A percentile compares a stretch with the other conserved stretches of the same genome.
phyloP scores from a whole-genome alignment of 169 alveolate genomes.

The Cystoisospora suis region DNA sequence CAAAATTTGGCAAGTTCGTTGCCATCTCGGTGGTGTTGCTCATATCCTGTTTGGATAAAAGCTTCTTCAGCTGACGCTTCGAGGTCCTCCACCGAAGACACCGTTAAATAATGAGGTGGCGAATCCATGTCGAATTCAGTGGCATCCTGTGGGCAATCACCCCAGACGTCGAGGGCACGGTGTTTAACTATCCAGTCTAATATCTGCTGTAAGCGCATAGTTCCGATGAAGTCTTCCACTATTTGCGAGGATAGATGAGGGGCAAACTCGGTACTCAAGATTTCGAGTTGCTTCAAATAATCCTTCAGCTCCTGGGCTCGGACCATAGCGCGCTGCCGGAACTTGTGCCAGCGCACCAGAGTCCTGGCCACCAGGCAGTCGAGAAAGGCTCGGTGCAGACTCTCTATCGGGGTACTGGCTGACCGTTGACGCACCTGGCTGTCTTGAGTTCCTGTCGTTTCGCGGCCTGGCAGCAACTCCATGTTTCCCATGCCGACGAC shows the following conservation, averaged over 20 bases:
- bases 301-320: too few species aligned
- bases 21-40: background rate
- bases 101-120: background rate
- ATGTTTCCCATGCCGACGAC: background rate
- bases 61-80: slow-evolving; percentile 5
- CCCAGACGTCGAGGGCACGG: too few species aligned
- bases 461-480: slow-evolving; percentile 17
- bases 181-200: too few species aligned
- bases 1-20: slow-evolving; percentile 52
- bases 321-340: background rate
- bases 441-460: slow-evolving; percentile 23
- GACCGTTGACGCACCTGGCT: slow-evolving; percentile 62
- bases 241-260: too few species aligned
- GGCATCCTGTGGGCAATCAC: too few species aligned
- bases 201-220: background rate
- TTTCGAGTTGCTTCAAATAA: background rate
- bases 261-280: too few species aligned
- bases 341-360: background rate
- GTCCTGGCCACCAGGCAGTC: background rate
- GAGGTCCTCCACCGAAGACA: slow-evolving; percentile 29
- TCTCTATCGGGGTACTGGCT: background rate
- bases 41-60: slow-evolving; percentile 9
- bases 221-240: background rate
- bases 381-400: slow-evolving; percentile 23
- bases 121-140: too few species aligned